Percentiles rank a stretch among this genome's conserved stretches.
These are phyloP conservation scores for Pseudopyricularia cyperi DNA, from an alignment of 2,329 filamentous ascomycete species.

Conservation along the genomic window DNA sequence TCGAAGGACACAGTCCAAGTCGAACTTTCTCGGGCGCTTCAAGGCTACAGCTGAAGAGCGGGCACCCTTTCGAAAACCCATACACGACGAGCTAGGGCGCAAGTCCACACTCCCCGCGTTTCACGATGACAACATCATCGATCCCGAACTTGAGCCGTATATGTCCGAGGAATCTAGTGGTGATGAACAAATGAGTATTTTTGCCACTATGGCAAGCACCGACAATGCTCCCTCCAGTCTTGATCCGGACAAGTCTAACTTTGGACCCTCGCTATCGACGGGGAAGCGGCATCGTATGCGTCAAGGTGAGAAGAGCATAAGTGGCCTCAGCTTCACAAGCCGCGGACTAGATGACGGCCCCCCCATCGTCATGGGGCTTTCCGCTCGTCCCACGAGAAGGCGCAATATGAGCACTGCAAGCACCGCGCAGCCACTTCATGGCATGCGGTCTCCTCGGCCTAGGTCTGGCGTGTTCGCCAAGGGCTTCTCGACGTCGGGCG, in stretches of 20 bases:
- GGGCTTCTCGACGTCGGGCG: slow-evolving; percentile 37
- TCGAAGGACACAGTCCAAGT: slow-evolving; percentile 76
- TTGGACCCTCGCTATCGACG: slow-evolving; percentile 59
- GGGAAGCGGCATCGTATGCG: slow-evolving; percentile 64
- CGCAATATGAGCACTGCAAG: slow-evolving; percentile 80
- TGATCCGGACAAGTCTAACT: slow-evolving; percentile 62
- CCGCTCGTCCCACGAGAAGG: slow-evolving; percentile 50
- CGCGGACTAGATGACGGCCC: slow-evolving; percentile 56
- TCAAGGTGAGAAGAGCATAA: slow-evolving; percentile 62
- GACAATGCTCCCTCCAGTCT: slow-evolving; percentile 50
- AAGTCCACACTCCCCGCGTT: slow-evolving; percentile 73
- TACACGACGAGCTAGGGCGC: slow-evolving; percentile 50
- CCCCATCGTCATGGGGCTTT: slow-evolving; percentile 36
- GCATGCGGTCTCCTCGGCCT: slow-evolving; percentile 56
- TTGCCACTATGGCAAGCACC: slow-evolving; percentile 58
- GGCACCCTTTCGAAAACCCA: slow-evolving; percentile 71
- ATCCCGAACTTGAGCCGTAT: slow-evolving; percentile 87
- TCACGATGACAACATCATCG: slow-evolving; percentile 96
- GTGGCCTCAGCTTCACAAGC: slow-evolving; percentile 54
- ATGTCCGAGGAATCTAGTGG: slow-evolving; percentile 93
- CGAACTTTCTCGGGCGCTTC: slow-evolving; percentile 67
- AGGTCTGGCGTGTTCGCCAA: slow-evolving; percentile 40
- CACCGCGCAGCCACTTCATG: slow-evolving; percentile 44
- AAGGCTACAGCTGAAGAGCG: slow-evolving; percentile 63
- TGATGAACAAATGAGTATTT: slow-evolving; percentile 81